Conservation (phyloP, 768 basidiomycete genomes). For the Boletus coccyginus region DNA sequence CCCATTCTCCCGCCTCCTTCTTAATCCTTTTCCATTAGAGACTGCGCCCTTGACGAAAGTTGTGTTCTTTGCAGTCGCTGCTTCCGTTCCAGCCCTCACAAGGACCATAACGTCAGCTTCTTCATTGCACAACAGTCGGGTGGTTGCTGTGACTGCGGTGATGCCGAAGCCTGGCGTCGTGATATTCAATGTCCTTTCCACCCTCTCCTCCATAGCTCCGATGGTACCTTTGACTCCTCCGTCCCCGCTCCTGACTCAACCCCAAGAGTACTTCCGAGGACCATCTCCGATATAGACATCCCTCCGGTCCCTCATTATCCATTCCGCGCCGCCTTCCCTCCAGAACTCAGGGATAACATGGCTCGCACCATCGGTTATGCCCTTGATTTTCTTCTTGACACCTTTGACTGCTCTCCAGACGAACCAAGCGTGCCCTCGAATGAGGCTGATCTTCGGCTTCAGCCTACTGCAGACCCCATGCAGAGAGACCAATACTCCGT, state of each 20-base stretch:
- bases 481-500: conserved; percentile 78
- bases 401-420: conserved; percentile 78
- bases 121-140: conserved; percentile 90
- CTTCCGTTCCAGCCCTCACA: conserved; percentile 85
- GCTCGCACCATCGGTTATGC: conserved; percentile 70
- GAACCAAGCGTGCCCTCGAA: conserved; percentile 65
- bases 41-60: conserved; percentile 86
- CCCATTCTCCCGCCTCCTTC: neutral
- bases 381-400: conserved; percentile 80
- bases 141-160: conserved; percentile 95
- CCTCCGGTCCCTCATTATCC: conserved; percentile 63
- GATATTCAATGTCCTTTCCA: conserved; percentile 72
- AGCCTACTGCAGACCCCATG: conserved; percentile 76
- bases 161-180: conserved; percentile 80
- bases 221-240: conserved; percentile 9
- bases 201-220: conserved; percentile 44
- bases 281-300: conserved; percentile 45
- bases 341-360: conserved; percentile 74
- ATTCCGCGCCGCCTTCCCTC: conserved; percentile 52
- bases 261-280: conserved; percentile 40
- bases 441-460: conserved; percentile 68
- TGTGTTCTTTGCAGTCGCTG: conserved; percentile 89
- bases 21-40: conserved; percentile 45
- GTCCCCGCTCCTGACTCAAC: conserved; percentile 33
- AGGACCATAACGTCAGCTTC: conserved; percentile 88